phyloP scores from a whole-genome alignment of 495 filamentous ascomycete genomes.

The Lepraria neglecta region DNA sequence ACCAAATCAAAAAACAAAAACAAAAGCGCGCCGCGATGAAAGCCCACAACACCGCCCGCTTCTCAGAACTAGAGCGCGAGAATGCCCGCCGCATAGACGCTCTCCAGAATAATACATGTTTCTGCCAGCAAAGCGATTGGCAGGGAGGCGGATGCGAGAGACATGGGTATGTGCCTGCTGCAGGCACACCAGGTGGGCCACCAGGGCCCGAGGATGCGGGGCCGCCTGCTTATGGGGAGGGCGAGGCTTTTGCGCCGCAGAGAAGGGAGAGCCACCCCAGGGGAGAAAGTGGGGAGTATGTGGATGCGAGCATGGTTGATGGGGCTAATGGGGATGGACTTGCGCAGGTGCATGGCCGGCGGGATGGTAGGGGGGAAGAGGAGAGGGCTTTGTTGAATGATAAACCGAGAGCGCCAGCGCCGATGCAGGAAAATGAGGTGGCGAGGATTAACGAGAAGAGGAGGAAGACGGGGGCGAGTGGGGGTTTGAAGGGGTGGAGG shows the following conservation, averaged over 20 bases:
- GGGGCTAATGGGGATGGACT: neutral
- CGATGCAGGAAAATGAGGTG: neutral
- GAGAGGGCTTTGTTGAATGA: neutral
- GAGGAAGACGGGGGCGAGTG: neutral
- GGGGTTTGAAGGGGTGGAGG: neutral
- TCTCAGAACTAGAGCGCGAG: conserved; percentile 22
- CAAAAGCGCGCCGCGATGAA: conserved; percentile 3
- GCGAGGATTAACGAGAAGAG: conserved; percentile 6
- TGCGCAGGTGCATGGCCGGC: neutral
- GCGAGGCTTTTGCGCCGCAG: neutral
- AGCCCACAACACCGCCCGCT: conserved; percentile 11
- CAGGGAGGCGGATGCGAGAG: conserved; percentile 12
- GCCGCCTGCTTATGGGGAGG: conserved; percentile 5
- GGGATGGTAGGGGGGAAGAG: neutral
- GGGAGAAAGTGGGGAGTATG: neutral
- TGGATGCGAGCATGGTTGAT: neutral
- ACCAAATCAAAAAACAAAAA: conserved; percentile 16
- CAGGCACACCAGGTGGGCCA: neutral
- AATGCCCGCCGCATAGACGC: conserved; percentile 21
- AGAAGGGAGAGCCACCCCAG: neutral
- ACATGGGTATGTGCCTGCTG: conserved; percentile 12
- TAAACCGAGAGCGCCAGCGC: neutral
- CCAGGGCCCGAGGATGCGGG: neutral
- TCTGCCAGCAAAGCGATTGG: conserved; percentile 25
- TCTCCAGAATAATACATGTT: conserved; percentile 18